Evolutionary conservation across 495 filamentous ascomycete genomes (phyloP).

Genomic region (Hypoxylon trugodes): DNA sequence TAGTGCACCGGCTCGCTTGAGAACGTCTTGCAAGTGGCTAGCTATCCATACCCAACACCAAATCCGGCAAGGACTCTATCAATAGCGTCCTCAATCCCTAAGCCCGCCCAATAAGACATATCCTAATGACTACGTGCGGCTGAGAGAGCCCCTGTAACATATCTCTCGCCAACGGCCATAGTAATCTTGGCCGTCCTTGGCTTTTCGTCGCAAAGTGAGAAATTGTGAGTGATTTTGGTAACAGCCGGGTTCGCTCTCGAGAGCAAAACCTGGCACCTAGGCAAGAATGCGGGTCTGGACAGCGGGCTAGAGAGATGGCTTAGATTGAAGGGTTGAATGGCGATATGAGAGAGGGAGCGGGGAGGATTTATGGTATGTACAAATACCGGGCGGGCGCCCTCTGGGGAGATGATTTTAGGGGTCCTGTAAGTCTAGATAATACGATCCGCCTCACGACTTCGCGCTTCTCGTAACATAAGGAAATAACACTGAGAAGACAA

Average conservation of each 20-base stretch:
- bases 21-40: conserved; percentile 17
- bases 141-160: conserved; percentile 29
- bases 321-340: conserved; percentile 12
- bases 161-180: too few relatives aligned
- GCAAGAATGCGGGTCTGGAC: conserved; percentile 12
- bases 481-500: background rate
- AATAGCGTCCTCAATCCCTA: conserved; percentile 21
- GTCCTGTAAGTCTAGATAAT: background rate
- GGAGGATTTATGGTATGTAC: conserved; percentile 17
- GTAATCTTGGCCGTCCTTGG: conserved; percentile 1
- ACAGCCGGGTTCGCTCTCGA: background rate
- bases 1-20: conserved; percentile 28
- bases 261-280: conserved; percentile 2
- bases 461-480: background rate
- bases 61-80: conserved; percentile 24
- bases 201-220: too few relatives aligned
- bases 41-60: conserved; percentile 8
- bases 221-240: background rate
- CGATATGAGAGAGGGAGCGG: background rate
- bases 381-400: conserved; percentile 19
- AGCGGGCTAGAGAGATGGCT: background rate
- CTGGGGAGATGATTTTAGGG: background rate
- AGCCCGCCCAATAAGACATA: conserved; percentile 18
- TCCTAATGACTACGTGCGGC: conserved; percentile 20
- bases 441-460: background rate